Evolutionary conservation across 345 rosid species (phyloP).

Genomic region (Punica granatum): DNA sequence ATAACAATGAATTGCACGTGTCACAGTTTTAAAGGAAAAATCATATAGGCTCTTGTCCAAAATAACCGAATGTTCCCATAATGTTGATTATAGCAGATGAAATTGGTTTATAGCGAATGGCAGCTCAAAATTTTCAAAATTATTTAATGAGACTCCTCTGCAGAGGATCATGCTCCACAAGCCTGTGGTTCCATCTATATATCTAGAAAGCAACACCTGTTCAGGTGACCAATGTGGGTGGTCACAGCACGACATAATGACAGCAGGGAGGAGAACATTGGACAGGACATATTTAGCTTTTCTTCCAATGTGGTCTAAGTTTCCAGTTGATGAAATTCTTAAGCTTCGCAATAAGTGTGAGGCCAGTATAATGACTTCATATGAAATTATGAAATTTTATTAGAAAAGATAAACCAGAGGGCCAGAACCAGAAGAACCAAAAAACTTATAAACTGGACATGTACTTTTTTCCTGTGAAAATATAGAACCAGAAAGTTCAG

Average conservation of each 20-base stretch:
- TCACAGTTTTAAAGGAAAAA: neutral
- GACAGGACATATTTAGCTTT: neutral
- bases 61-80: neutral
- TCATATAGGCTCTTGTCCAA: neutral
- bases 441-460: neutral
- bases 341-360: neutral
- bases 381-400: neutral
- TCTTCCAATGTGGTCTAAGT: neutral
- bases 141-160: neutral
- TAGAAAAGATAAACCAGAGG: neutral
- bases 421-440: neutral
- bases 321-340: neutral
- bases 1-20: neutral
- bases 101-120: neutral
- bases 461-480: neutral
- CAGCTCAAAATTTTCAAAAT: neutral
- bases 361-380: neutral
- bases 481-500: conserved; percentile 1
- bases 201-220: neutral
- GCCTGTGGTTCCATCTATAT: neutral
- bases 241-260: neutral
- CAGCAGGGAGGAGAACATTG: neutral
- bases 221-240: neutral
- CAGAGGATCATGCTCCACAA: neutral
- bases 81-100: neutral